phyloP scores from a whole-genome alignment of 768 basidiomycete genomes.

The Boletales sp. region DNA sequence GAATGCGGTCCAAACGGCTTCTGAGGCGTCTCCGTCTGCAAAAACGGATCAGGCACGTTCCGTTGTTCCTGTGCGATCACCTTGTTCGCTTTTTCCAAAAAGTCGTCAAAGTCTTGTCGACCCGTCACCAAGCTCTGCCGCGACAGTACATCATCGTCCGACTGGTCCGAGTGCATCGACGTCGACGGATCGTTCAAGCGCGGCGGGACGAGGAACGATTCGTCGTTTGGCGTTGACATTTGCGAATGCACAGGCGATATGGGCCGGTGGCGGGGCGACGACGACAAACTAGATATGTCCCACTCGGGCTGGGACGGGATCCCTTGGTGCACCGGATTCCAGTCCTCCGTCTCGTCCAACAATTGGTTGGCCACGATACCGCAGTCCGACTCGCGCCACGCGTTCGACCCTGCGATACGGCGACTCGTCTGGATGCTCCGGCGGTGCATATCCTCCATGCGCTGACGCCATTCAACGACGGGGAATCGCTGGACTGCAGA shows the following conservation, averaged over 20 bases:
- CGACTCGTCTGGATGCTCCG: constrained; percentile 78
- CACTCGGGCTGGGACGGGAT: constrained; percentile 73
- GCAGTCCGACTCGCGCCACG: constrained; percentile 76
- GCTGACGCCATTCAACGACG: constrained; percentile 95
- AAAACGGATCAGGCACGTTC: constrained; percentile 82
- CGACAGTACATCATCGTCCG: constrained; percentile 59
- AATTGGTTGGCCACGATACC: constrained; percentile 39
- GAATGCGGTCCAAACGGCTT: constrained; percentile 82
- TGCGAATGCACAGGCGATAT: constrained; percentile 64
- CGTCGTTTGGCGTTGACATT: constrained; percentile 47
- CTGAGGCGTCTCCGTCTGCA: constrained; percentile 57
- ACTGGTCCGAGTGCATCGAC: constrained; percentile 46
- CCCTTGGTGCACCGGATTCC: constrained; percentile 68
- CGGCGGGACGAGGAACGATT: constrained; percentile 36
- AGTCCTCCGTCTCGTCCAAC: constrained; percentile 71
- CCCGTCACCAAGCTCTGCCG: constrained; percentile 28
- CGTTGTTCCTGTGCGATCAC: constrained; percentile 79
- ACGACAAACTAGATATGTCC: constrained; percentile 56
- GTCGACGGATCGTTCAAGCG: constrained; percentile 21
- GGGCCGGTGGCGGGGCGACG: constrained; percentile 39
- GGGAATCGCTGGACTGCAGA: constrained; percentile 97
- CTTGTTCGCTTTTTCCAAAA: constrained; percentile 81
- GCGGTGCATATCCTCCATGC: constrained; percentile 91
- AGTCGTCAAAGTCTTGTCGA: constrained; percentile 61
- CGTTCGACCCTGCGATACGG: constrained; percentile 60